Evolutionary conservation across 805 yeast species (phyloP), one percentile per base, ranked within the genome.

Genomic region (Kodamaea laetipori): DNA sequence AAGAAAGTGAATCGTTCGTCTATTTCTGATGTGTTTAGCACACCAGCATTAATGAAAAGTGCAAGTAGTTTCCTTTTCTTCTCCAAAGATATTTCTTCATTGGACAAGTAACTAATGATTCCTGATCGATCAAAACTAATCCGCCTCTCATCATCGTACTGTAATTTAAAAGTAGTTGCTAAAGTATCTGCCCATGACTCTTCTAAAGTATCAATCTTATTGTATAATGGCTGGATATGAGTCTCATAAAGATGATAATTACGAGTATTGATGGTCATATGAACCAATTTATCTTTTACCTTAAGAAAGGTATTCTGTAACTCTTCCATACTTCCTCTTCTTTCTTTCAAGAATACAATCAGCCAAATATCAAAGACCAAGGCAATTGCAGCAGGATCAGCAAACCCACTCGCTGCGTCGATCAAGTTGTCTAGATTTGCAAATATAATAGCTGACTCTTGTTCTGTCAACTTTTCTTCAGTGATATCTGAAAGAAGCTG

Each of bases 181-280:
- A 60, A 47, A 2, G 43, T 43, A 38, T 64, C 67, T 8, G 58
- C 53, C 63, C 65, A 61, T 8, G 56, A 37, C 10, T 12, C 25
- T 3, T 41, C 39, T 0, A 19, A 31, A 16, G 17, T 35, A 28
- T 24, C 25, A n/a, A 18, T 27, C 18, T 24, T 40, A 4, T 18
- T 31, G 28, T 48, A 47, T n/a, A 59, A 32, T 5, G 65, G 63
- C 8, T 38, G 37, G 11, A 63, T 48, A 11, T 49, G 17, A 6
- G 26, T 24, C 33, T 43, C 47, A 45, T 66, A 67, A 4, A 55
- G 31, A 7, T 46, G 41, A 45, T 53, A 64, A 24, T 55, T 56
- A 27, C 56, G 53, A 6, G 54, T 49, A 39, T 66, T 66, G 41
- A 66, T 58, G 44, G 63, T 44, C n/a, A 55, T 39, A 36, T 64